Conservation (phyloP, 225 moss, liverwort and hornwort species). For the Ulota crispa region DNA sequence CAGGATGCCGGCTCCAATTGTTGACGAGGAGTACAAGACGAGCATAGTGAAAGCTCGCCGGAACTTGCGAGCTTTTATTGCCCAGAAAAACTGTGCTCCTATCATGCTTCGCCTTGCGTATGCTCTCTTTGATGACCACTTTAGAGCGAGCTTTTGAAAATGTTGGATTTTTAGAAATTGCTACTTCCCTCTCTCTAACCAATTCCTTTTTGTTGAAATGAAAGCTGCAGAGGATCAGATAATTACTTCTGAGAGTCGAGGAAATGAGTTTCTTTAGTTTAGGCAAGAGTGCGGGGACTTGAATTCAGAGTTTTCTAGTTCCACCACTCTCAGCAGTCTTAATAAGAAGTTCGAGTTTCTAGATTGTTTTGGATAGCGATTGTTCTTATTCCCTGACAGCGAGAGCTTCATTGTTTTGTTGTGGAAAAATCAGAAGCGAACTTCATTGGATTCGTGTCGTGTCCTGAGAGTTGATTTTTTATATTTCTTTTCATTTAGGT, state of each 20-base stretch:
- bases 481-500: not conserved
- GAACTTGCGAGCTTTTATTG: slow-evolving; percentile 90
- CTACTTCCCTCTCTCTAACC: not conserved
- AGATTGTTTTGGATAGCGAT: not conserved
- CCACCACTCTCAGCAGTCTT: not conserved
- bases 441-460: not conserved
- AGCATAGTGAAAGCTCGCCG: slow-evolving; percentile 86
- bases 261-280: not conserved
- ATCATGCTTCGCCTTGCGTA: slow-evolving; percentile 94
- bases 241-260: not conserved
- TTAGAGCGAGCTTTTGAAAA: not conserved
- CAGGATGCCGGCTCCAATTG: slow-evolving; percentile 93
- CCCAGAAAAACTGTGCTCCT: slow-evolving; percentile 92
- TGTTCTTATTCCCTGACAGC: not conserved
- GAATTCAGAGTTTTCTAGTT: not conserved
- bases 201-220: not conserved
- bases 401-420: not conserved
- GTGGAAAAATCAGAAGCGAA: not conserved
- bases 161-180: not conserved
- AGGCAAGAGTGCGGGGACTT: not conserved
- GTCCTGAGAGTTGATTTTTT: not conserved
- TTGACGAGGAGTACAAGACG: slow-evolving; percentile 84
- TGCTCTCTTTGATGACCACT: slow-evolving; percentile 27
- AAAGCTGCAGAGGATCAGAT: not conserved
- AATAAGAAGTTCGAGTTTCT: not conserved